phyloP scores from a whole-genome alignment of 2,329 filamentous ascomycete species.

The Cladorrhinum sp. region DNA sequence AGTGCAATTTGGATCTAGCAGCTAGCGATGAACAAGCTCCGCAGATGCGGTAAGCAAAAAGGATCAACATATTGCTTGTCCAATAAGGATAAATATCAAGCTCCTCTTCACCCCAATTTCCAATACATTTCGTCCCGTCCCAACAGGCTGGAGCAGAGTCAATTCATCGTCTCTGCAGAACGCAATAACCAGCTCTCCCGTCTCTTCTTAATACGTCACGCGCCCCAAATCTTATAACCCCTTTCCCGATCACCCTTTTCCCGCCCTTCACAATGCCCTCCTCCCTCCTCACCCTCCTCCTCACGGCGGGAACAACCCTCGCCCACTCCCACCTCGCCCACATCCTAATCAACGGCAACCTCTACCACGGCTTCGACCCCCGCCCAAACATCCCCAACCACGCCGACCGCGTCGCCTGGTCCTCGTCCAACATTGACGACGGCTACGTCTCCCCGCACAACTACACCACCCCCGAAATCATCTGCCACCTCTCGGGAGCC shows the following conservation, averaged over 20 bases:
- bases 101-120: neutral
- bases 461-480: conserved; percentile 52
- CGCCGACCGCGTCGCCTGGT: conserved; percentile 49
- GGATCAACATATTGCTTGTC: conserved; percentile 1
- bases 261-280: conserved; percentile 3
- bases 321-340: conserved; percentile 34
- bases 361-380: conserved; percentile 42
- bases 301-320: conserved; percentile 2
- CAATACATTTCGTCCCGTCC: neutral
- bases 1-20: conserved; percentile 1
- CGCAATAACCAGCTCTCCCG: neutral
- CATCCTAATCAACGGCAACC: conserved; percentile 43
- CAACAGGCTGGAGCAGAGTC: neutral
- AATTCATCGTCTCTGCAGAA: neutral
- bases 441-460: conserved; percentile 49
- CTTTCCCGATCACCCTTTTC: neutral
- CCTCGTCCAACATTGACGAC: conserved; percentile 46
- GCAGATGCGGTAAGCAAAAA: neutral
- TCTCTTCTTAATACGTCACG: neutral
- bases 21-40: neutral
- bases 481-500: conserved; percentile 58
- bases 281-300: conserved; percentile 9
- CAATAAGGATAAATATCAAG: conserved; percentile 13
- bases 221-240: neutral
- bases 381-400: conserved; percentile 19